These are phyloP conservation scores for Cyphellophora europaea DNA, from an alignment of 2,329 filamentous ascomycete species.

Conservation along the genomic window DNA sequence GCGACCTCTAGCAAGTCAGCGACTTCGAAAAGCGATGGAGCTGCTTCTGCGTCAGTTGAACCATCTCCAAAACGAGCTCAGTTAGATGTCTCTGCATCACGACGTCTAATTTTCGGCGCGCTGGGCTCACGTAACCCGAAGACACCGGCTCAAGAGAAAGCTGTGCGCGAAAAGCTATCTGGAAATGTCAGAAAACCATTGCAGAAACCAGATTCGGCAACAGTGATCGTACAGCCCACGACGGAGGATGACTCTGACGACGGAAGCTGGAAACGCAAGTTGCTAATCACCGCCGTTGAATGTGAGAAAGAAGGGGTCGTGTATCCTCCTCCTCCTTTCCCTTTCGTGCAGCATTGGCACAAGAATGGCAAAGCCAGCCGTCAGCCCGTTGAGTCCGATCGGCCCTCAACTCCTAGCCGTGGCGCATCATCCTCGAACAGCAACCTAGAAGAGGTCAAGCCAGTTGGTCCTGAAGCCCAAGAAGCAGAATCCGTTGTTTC, in stretches of 20 bases:
- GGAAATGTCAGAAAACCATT: conserved; percentile 19
- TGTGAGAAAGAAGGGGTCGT: conserved; percentile 62
- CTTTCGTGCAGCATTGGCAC: conserved; percentile 76
- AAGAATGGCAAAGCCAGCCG: conserved; percentile 32
- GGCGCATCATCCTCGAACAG: neutral
- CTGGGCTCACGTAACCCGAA: conserved; percentile 62
- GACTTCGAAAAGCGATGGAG: too few relatives aligned
- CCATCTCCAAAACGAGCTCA: too few relatives aligned
- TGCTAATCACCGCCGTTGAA: conserved; percentile 71
- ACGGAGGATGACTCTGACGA: conserved; percentile 38
- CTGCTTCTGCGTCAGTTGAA: too few relatives aligned
- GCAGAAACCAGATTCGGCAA: neutral
- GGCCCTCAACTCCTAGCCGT: neutral
- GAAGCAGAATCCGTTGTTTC: neutral
- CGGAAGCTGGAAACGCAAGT: conserved; percentile 60
- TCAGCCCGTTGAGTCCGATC: neutral
- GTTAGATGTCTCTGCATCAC: conserved; percentile 52
- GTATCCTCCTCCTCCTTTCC: conserved; percentile 73
- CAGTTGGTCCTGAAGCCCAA: neutral
- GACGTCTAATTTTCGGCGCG: conserved; percentile 62
- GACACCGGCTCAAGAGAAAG: conserved; percentile 57
- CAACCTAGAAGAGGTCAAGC: neutral
- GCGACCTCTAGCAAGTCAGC: too few relatives aligned
- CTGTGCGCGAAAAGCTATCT: conserved; percentile 47
- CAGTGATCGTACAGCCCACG: neutral